Evolutionary conservation across 805 yeast genomes (phyloP), one percentile per base, ranked within the genome.

Genomic region (Lachancea fermentati): DNA sequence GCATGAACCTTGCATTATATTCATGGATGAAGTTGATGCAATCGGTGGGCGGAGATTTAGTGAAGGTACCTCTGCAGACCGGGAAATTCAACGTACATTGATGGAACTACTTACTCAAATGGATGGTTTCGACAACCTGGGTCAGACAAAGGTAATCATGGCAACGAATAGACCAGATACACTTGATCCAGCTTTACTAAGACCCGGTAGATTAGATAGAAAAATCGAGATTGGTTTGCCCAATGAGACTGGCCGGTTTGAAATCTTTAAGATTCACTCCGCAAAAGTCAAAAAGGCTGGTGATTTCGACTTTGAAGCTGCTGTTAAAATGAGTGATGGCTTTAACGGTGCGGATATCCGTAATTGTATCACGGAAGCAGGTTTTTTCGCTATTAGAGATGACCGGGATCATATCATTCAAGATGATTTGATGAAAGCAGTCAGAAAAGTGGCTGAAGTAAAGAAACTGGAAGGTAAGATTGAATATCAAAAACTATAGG

Each of bases 91-190:
- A 70, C 83, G 98, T 69, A 91, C 97, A 3, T 72, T 91, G 60
- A 89, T 91, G 97, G 98, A 91, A 67, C 72, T 91, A 59, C 75
- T 91, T 55, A 91, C 91, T 61, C 97, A 93, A 67, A 89, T 91
- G 97, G 98, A 91, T 64, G 98, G 98, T 45, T 91, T 91, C 63
- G 97, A 91, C 63, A 84, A 87, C 43, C 73, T 91, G 57, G 98
- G 98, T 19, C 95, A 88, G 65, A 91, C 98, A 2, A 91, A 91
- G 68, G 88, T 91, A 39, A 91, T 91, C 57, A 91, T 91, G 98
- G 98, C 98, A 25, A 91, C 98, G n/a, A 91, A 91, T 66, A 79
- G 98, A 68, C 98, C 98, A 8, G 98, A 91, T 61, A 93, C 97
- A 9, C 73, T 91, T 50, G 98, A 91, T 65, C 98, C 98, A 11